A percentile compares a stretch with the other conserved stretches of the same genome.
These are phyloP conservation scores for Eutrema yunnanense DNA, from an alignment of 345 rosid genomes.

Conservation along the genomic window DNA sequence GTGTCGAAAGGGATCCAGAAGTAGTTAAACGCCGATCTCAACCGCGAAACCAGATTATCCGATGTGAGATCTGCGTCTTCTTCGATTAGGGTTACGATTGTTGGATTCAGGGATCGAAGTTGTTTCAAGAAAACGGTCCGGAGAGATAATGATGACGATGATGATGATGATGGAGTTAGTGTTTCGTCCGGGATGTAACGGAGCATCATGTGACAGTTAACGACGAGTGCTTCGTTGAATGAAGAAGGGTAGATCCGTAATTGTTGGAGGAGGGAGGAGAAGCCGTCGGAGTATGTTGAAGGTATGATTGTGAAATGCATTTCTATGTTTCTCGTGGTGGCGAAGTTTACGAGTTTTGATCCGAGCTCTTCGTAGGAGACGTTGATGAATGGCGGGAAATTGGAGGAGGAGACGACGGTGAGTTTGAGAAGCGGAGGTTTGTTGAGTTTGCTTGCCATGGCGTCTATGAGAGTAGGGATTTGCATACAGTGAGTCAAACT, in stretches of 20 bases:
- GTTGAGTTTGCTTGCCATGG: slow-evolving; percentile 48
- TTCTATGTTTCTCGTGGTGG: slow-evolving; percentile 61
- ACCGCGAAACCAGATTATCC: slow-evolving; percentile 37
- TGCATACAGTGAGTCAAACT: slow-evolving; percentile 96
- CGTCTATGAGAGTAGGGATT: slow-evolving; percentile 86
- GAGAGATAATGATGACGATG: neutral
- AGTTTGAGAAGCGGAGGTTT: slow-evolving; percentile 62
- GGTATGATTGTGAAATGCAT: slow-evolving; percentile 54
- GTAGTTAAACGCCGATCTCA: slow-evolving; percentile 45
- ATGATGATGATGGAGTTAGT: slow-evolving; percentile 12
- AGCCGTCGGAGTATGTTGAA: slow-evolving; percentile 63
- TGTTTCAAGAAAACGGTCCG: slow-evolving; percentile 58
- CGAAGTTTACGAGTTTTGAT: slow-evolving; percentile 57
- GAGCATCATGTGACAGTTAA: slow-evolving; percentile 90
- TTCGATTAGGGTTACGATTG: slow-evolving; percentile 59
- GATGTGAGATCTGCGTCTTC: slow-evolving; percentile 83
- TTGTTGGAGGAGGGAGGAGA: slow-evolving; percentile 60
- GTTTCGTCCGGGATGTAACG: slow-evolving; percentile 77
- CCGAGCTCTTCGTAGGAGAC: slow-evolving; percentile 70
- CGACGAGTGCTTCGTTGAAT: slow-evolving; percentile 62
- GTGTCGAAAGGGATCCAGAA: slow-evolving; percentile 93
- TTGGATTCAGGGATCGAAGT: slow-evolving; percentile 61
- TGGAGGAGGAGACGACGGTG: slow-evolving; percentile 56
- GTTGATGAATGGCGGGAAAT: slow-evolving; percentile 43
- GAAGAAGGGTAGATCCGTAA: slow-evolving; percentile 47